Base-by-base conservation (phyloP, 1,284 basidiomycete genomes). In the Cutaneotrichosporon sp. region DNA sequence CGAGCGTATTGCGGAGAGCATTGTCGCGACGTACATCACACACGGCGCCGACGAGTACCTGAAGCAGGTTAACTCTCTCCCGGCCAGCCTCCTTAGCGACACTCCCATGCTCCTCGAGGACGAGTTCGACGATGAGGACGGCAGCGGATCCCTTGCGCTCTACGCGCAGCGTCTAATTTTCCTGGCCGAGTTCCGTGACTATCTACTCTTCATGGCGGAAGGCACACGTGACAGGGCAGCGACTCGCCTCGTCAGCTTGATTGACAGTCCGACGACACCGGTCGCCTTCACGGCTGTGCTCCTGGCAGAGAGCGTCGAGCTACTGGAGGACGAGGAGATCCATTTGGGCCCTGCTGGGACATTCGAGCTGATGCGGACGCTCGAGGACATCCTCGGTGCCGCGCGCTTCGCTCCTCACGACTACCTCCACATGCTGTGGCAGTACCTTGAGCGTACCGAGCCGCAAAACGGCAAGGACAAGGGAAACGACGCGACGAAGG, bases 141-240 rank as follows among this genome's bases (percentile, higher is more conserved):
- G 50, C 7, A n/a, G n/a, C 0, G n/a, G 50, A 11, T 34, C 57
- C 14, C 62, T 66, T 58, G 58, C 66, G 34, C 67, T 76, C 63
- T 76, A 76, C 60, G 76, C 79, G 1, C 72, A 78, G 2, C 73
- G 77, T 22, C 72, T 84, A 34, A 69, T 76, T 16, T 84, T 83
- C 77, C 71, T 84, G 10, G 77, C 82, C 18, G 74, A 81, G 56
- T 83, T 83, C 69, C 70, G 81, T 47, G 81, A 83, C 67, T 83
- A 83, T 67, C 74, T 83, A 40, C 73, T 81, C 5, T 78, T 79
- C 62, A 73, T 80, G 36, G 67, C 69, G 0, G 69, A 74, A 42
- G 81, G 77, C 2, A 75, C 74, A 7, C 71, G 74, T n/a, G 66
- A 71, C 22, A 66, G 69, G 38, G 82, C 82, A 0, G 81, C 82